These are phyloP conservation scores for Penicillium diatomitis DNA, from an alignment of 495 filamentous ascomycete species.

Conservation along the genomic window DNA sequence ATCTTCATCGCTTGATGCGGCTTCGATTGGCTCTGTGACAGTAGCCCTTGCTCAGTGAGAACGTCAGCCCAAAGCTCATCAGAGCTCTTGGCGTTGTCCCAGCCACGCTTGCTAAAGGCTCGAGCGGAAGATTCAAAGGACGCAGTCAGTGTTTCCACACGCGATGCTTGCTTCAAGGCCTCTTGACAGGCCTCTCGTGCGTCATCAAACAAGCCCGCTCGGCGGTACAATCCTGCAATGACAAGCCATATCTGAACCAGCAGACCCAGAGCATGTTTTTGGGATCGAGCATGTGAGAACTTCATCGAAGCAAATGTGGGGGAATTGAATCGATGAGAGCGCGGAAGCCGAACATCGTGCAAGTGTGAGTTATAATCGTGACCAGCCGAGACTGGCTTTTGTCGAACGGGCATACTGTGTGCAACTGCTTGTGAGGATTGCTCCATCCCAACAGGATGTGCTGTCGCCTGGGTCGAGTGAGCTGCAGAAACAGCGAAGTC, in stretches of 20 bases:
- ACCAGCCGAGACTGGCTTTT: conserved; percentile 33
- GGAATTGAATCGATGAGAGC: conserved; percentile 35
- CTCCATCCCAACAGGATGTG: conserved; percentile 19
- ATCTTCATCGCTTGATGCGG: conserved; percentile 58
- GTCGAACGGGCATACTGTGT: conserved; percentile 39
- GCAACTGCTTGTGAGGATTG: conserved; percentile 38
- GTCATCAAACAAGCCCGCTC: conserved; percentile 69
- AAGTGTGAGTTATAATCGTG: conserved; percentile 40
- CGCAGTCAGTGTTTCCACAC: conserved; percentile 34
- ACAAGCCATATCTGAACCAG: conserved; percentile 82
- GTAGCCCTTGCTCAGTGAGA: conserved; percentile 62
- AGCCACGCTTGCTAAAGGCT: conserved; percentile 51
- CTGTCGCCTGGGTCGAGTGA: conserved; percentile 11
- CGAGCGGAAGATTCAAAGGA: conserved; percentile 40
- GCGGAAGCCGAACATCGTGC: conserved; percentile 44
- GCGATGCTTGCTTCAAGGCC: conserved; percentile 58
- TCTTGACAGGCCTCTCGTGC: conserved; percentile 70
- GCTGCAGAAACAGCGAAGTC: conserved; percentile 34
- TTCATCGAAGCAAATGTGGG: conserved; percentile 31
- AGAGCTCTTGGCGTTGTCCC: conserved; percentile 64
- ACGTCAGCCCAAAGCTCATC: conserved; percentile 78
- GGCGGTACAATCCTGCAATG: conserved; percentile 77
- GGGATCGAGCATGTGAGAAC: conserved; percentile 30
- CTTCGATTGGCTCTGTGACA: conserved; percentile 50
- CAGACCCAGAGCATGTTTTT: conserved; percentile 49